Percentiles rank a stretch among this genome's conserved stretches.
phyloP scores from a whole-genome alignment of 768 basidiomycete species.

The Tylopilus sp. region DNA sequence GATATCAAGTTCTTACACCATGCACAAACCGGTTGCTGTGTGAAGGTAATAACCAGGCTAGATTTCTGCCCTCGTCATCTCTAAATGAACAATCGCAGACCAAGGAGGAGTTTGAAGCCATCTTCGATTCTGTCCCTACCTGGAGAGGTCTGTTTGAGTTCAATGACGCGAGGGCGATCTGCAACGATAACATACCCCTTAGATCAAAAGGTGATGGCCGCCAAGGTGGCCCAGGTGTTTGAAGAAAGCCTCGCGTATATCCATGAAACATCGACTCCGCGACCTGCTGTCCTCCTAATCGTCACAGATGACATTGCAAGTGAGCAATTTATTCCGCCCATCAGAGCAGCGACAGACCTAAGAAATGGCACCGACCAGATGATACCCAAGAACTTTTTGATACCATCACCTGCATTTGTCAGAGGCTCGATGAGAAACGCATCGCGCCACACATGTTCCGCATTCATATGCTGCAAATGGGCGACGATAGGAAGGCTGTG shows the following conservation, averaged over 20 bases:
- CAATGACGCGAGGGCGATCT: not conserved
- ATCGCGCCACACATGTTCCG: slow-evolving; percentile 20
- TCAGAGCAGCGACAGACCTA: not conserved
- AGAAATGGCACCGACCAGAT: slow-evolving; percentile 1
- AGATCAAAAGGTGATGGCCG: slow-evolving; percentile 17
- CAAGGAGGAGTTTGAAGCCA: slow-evolving; percentile 11
- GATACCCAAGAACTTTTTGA: slow-evolving; percentile 14
- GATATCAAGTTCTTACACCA: slow-evolving; percentile 20
- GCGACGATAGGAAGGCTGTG: slow-evolving; percentile 20
- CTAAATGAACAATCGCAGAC: slow-evolving; percentile 6
- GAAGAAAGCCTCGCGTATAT: slow-evolving; percentile 11
- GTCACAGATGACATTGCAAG: slow-evolving; percentile 20
- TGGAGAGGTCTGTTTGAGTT: slow-evolving; percentile 17
- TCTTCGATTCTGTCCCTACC: slow-evolving; percentile 18
- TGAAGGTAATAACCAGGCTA: slow-evolving; percentile 8
- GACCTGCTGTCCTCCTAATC: slow-evolving; percentile 14
- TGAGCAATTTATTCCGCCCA: not conserved
- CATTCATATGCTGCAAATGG: slow-evolving; percentile 24
- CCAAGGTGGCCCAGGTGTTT: slow-evolving; percentile 19
- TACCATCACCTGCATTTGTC: slow-evolving; percentile 7
- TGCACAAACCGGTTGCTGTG: not conserved
- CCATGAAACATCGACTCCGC: slow-evolving; percentile 1
- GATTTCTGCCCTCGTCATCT: too few species aligned
- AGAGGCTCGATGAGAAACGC: slow-evolving; percentile 4
- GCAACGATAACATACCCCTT: not conserved